Base-by-base conservation (phyloP, 148 eudicot species). In the Pouteria glomerata region DNA sequence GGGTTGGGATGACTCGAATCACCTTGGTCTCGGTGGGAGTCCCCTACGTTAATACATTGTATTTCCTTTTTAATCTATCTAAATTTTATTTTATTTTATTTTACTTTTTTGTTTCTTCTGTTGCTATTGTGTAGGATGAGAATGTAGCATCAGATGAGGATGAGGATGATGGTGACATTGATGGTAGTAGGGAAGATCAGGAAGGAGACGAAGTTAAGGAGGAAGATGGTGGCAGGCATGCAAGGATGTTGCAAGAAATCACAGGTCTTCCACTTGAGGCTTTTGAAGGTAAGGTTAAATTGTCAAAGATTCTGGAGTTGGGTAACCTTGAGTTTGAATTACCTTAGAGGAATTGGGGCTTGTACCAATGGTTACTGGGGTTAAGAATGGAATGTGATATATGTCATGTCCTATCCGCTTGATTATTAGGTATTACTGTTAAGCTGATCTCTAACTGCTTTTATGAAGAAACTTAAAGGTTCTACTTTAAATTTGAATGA, bases 101-200 rank as follows among this genome's bases (percentile, higher is more conserved):
- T 39, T 39, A 39, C 10, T 59, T 34, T 24, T 23, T 13, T 57
- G n/a, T n/a, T n/a, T n/a, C n/a, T n/a, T n/a, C n/a, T n/a, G n/a
- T n/a, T n/a, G n/a, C n/a, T n/a, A n/a, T 44, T 52, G 44, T 76
- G 67, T 84, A 95, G 99, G 99, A 95, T 83, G 97, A 90, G 80
- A 82, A 91, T 68, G 79, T 94, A 4, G 77, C 72, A 15, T 94
- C 98, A 0, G 98, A 93, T 68, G 96, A 87, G 68, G 92, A 79
- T 19, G 84, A 77, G 1, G 85, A 76, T n/a, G 71, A 63, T 66
- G 85, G 69, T 63, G 58, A 75, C 16, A 75, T 19, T 13, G 69
- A 57, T 18, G 83, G 60, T 27, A 57, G 34, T 45, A 30, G 34
- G 52, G 48, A 42, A 27, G 73, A 72, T 15, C 81, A 63, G 4